Percentiles rank a stretch among this genome's conserved stretches.
phyloP scores from a whole-genome alignment of 2,329 filamentous ascomycete species.

The Penicillium sp. region DNA sequence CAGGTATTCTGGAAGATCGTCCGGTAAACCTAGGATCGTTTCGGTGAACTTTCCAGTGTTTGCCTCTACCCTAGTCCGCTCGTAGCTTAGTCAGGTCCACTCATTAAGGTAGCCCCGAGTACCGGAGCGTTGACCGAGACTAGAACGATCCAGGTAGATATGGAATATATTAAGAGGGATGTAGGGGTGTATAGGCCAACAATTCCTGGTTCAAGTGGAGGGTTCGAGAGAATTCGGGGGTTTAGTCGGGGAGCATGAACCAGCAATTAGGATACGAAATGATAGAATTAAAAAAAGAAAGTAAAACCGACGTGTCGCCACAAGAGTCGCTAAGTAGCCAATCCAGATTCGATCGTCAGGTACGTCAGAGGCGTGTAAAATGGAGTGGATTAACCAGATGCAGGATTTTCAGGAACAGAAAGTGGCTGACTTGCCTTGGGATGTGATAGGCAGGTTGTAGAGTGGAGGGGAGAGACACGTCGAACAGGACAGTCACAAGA shows the following conservation, averaged over 20 bases:
- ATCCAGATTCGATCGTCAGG: conserved; percentile 22
- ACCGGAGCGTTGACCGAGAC: conserved; percentile 3
- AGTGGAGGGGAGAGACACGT: not conserved
- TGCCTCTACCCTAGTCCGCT: not conserved
- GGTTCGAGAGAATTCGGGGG: not conserved
- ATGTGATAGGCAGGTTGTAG: conserved; percentile 2
- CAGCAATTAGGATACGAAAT: not conserved
- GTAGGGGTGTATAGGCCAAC: not conserved
- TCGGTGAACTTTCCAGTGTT: conserved; percentile 4
- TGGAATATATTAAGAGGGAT: not conserved
- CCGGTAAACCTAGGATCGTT: conserved; percentile 1
- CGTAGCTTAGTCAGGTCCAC: conserved; percentile 5
- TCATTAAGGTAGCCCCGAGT: conserved; percentile 7
- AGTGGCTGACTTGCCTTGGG: not conserved
- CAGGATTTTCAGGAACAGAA: conserved; percentile 4
- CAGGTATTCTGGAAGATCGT: conserved; percentile 13
- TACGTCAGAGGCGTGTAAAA: conserved; percentile 19
- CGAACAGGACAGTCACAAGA: not conserved
- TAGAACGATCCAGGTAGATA: conserved; percentile 6
- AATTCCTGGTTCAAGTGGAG: not conserved
- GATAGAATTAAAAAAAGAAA: not conserved
- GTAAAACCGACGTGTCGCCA: conserved; percentile 10
- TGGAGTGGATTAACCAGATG: not conserved
- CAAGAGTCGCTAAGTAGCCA: not conserved
- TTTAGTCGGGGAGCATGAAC: not conserved